Conservation (phyloP, 2,329 filamentous ascomycete genomes). For the Beauveria australis region DNA sequence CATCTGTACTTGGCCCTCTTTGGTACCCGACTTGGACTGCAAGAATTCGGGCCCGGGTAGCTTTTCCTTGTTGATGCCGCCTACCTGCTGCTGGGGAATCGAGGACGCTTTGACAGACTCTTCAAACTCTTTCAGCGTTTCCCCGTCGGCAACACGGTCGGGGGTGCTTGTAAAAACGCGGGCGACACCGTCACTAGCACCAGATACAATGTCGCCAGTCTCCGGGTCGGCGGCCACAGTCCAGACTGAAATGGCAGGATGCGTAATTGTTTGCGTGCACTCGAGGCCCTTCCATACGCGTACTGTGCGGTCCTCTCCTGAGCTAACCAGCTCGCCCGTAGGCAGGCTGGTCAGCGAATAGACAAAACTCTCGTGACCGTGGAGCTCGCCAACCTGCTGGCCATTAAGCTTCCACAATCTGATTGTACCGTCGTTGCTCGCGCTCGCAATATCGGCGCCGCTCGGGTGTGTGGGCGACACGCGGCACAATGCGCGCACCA, state of each 20-base stretch:
- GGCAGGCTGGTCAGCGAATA: slow-evolving; percentile 75
- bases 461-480: slow-evolving; percentile 69
- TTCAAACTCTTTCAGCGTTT: slow-evolving; percentile 66
- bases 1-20: slow-evolving; percentile 93
- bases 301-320: slow-evolving; percentile 89
- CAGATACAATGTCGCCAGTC: slow-evolving; percentile 88
- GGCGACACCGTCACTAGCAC: slow-evolving; percentile 79
- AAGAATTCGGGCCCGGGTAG: slow-evolving; percentile 85
- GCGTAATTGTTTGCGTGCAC: slow-evolving; percentile 91
- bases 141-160: slow-evolving; percentile 60
- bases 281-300: slow-evolving; percentile 76
- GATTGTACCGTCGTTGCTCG: slow-evolving; percentile 85
- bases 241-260: slow-evolving; percentile 96
- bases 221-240: slow-evolving; percentile 72
- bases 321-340: slow-evolving; percentile 80
- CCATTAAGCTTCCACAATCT: slow-evolving; percentile 81
- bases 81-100: slow-evolving; percentile 79
- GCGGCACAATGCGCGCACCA: slow-evolving; percentile 80
- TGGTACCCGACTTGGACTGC: slow-evolving; percentile 73
- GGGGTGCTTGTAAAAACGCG: slow-evolving; percentile 72
- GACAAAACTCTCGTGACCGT: slow-evolving; percentile 90
- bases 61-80: slow-evolving; percentile 83
- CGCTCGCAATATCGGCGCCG: slow-evolving; percentile 87
- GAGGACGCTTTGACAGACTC: slow-evolving; percentile 73
- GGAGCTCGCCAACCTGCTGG: slow-evolving; percentile 64